phyloP scores from a whole-genome alignment of 257 asterid species.

The Leptodermis oblonga region DNA sequence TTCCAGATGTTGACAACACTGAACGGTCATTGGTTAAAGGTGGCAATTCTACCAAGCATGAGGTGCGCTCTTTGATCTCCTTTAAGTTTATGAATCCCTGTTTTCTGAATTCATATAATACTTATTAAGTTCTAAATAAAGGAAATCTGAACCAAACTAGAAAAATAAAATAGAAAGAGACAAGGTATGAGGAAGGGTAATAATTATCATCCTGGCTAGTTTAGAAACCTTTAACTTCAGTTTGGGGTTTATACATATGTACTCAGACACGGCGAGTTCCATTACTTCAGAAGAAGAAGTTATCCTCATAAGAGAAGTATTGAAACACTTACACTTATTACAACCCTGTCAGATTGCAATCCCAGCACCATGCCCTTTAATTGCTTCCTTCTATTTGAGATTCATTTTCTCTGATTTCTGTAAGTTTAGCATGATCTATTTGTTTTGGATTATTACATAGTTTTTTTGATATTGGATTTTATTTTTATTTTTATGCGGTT shows the following conservation, averaged over 20 bases:
- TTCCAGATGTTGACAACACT: slow-evolving; percentile 70
- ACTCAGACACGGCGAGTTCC: background rate
- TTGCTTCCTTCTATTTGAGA: background rate
- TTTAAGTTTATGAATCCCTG: slow-evolving; percentile 15
- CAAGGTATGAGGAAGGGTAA: background rate
- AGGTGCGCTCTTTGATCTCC: slow-evolving; percentile 37
- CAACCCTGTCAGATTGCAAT: background rate
- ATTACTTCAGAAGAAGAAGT: background rate
- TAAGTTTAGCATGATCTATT: background rate
- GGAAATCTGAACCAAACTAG: background rate
- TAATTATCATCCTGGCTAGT: background rate
- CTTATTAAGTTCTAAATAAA: background rate
- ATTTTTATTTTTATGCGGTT: background rate
- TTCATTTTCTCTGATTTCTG: background rate
- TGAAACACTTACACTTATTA: too few species aligned
- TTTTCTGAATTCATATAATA: background rate
- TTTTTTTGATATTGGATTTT: background rate
- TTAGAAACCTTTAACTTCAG: background rate
- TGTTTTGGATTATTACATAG: background rate
- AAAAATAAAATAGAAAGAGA: background rate
- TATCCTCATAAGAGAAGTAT: background rate
- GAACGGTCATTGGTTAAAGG: slow-evolving; percentile 70
- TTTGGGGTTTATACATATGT: background rate
- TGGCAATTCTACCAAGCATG: slow-evolving; percentile 51
- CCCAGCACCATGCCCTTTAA: background rate